These are phyloP conservation scores for Brassica hybrid DNA, from an alignment of 441 rosid genomes.

Conservation along the genomic window DNA sequence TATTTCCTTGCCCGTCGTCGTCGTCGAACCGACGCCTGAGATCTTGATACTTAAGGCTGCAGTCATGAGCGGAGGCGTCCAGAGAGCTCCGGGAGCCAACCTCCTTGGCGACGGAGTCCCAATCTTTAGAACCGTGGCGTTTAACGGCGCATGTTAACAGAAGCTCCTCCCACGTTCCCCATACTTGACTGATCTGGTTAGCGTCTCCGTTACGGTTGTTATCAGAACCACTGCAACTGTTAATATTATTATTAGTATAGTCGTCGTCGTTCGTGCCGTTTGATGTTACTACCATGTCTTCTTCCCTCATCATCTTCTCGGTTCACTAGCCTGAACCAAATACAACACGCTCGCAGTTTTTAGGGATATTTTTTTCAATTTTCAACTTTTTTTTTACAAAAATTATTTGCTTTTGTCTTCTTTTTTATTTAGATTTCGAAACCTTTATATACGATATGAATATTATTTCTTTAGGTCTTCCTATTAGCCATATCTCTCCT, in stretches of 20 bases:
- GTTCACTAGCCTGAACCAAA: conserved; percentile 14
- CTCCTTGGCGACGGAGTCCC: conserved; percentile 66
- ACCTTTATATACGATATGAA: conserved; percentile 27
- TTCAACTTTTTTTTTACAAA: neutral
- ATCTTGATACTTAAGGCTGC: conserved; percentile 56
- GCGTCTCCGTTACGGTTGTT: conserved; percentile 34
- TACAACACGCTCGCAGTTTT: conserved; percentile 40
- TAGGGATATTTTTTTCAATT: conserved; percentile 25
- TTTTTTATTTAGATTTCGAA: conserved; percentile 2
- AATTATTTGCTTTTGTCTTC: neutral
- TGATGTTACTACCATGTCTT: conserved; percentile 14
- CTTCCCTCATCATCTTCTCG: neutral
- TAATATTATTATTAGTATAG: conserved; percentile 1
- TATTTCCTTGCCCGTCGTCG: conserved; percentile 24
- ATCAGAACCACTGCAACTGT: conserved; percentile 19
- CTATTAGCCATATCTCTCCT: conserved; percentile 9
- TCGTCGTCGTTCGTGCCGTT: conserved; percentile 38
- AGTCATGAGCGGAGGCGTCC: conserved; percentile 49
- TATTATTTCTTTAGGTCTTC: neutral
- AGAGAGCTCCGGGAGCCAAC: conserved; percentile 48
- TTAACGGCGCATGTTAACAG: conserved; percentile 67
- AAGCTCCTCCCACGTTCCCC: conserved; percentile 80
- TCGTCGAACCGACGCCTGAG: conserved; percentile 59
- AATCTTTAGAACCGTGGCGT: conserved; percentile 60
- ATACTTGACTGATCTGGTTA: conserved; percentile 36